Percentiles rank a stretch among this genome's conserved stretches.
phyloP scores from a whole-genome alignment of 352 stramenopile genomes.

The Aphanomyces astaci region DNA sequence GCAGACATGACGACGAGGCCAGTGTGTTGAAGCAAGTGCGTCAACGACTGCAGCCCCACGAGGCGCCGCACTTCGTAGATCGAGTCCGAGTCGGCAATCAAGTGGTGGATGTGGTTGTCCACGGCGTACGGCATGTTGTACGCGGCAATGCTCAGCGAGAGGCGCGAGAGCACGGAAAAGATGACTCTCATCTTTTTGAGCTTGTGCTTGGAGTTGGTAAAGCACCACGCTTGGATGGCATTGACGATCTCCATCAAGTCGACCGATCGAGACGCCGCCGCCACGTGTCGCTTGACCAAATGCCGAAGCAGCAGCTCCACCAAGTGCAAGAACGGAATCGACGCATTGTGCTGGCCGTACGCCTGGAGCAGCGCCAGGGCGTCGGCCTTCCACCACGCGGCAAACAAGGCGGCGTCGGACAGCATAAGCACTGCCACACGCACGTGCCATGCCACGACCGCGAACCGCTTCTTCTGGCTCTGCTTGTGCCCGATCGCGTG shows the following conservation, averaged over 20 bases:
- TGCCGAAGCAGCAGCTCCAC: slow-evolving; percentile 25
- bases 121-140: slow-evolving; percentile 69
- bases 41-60: slow-evolving; percentile 44
- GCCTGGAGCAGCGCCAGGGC: slow-evolving; percentile 41
- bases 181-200: slow-evolving; percentile 34
- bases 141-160: slow-evolving; percentile 47
- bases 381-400: slow-evolving; percentile 66
- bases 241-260: slow-evolving; percentile 82
- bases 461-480: slow-evolving; percentile 39
- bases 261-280: neutral
- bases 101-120: slow-evolving; percentile 50
- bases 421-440: slow-evolving; percentile 42
- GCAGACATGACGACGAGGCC: neutral
- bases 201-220: slow-evolving; percentile 41
- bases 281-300: neutral
- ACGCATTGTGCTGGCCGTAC: slow-evolving; percentile 61
- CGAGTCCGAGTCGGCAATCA: slow-evolving; percentile 50
- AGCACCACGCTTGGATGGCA: slow-evolving; percentile 67
- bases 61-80: slow-evolving; percentile 70
- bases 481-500: slow-evolving; percentile 45
- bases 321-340: slow-evolving; percentile 6
- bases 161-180: slow-evolving; percentile 38
- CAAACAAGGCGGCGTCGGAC: slow-evolving; percentile 53
- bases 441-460: slow-evolving; percentile 40
- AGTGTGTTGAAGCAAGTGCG: neutral